Percentiles rank a stretch among this genome's conserved stretches.
Conservation (phyloP, 257 asterid genomes). For the Nicotiana knightiana region DNA sequence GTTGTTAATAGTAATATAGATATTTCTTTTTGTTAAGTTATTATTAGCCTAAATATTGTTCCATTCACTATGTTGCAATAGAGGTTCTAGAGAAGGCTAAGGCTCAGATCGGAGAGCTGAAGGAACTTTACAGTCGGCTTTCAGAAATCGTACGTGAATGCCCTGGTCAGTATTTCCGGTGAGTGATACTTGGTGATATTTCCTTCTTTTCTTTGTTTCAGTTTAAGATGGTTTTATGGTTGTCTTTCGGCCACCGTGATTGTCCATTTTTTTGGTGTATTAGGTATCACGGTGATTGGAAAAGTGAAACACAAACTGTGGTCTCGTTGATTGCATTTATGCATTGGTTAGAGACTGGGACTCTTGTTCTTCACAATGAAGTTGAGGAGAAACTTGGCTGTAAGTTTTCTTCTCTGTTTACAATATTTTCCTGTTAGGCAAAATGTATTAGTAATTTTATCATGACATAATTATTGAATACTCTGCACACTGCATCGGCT, state of each 20-base stretch:
- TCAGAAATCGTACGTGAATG: slow-evolving; percentile 60
- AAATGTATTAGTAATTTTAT: not conserved
- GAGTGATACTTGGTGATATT: slow-evolving; percentile 1
- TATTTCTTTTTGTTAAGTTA: too few relatives aligned
- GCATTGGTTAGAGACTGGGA: slow-evolving; percentile 83
- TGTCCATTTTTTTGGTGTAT: slow-evolving; percentile 10
- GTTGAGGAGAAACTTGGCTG: slow-evolving; percentile 90
- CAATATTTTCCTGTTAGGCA: not conserved
- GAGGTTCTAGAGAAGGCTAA: slow-evolving; percentile 82
- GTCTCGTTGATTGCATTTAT: slow-evolving; percentile 83
- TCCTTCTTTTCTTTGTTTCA: not conserved
- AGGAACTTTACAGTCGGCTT: slow-evolving; percentile 51
- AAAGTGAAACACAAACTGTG: slow-evolving; percentile 74
- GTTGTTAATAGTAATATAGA: not conserved
- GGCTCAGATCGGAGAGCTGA: slow-evolving; percentile 48
- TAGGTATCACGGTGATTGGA: slow-evolving; percentile 91
- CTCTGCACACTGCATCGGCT: not conserved
- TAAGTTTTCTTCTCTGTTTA: slow-evolving; percentile 31
- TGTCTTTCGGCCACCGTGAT: not conserved
- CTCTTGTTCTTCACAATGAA: slow-evolving; percentile 71
- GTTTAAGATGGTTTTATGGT: not conserved
- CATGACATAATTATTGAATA: not conserved
- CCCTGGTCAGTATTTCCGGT: slow-evolving; percentile 92
- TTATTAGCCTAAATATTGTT: not conserved
- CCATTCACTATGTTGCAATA: slow-evolving; percentile 20